These are phyloP conservation scores for Berberis vulgaris DNA, from an alignment of 164 flowering plant species.

Conservation along the genomic window DNA sequence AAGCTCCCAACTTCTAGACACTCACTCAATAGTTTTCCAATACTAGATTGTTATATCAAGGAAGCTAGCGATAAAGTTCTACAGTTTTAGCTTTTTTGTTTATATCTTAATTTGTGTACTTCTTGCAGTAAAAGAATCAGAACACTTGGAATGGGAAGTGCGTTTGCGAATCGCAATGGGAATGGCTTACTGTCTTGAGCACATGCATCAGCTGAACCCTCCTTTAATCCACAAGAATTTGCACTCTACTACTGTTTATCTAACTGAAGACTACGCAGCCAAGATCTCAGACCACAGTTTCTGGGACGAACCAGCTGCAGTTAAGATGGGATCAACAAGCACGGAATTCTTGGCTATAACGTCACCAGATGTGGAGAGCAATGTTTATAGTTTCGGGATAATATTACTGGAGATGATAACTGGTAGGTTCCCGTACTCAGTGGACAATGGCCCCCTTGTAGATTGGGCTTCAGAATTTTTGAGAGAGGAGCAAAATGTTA, in stretches of 20 bases:
- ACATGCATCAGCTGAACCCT: conserved; percentile 63
- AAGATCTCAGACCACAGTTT: conserved; percentile 54
- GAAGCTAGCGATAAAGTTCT: too few relatives aligned
- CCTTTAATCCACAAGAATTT: conserved; percentile 42
- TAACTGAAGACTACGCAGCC: conserved; percentile 79
- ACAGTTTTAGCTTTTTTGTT: too few relatives aligned
- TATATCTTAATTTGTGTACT: neutral
- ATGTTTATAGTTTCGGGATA: conserved; percentile 62
- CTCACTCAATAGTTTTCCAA: neutral
- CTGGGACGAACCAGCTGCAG: conserved; percentile 26
- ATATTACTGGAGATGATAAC: conserved; percentile 60
- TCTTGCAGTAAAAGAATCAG: conserved; percentile 70
- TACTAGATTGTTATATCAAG: neutral
- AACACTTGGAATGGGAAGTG: conserved; percentile 68
- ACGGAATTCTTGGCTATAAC: conserved; percentile 12
- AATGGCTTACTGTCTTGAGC: conserved; percentile 67
- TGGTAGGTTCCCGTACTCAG: conserved; percentile 43
- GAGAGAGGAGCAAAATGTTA: conserved; percentile 20
- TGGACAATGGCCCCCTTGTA: conserved; percentile 25
- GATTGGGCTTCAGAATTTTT: conserved; percentile 56
- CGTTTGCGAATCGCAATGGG: conserved; percentile 76
- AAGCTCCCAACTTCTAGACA: conserved; percentile 15
- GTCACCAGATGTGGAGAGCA: conserved; percentile 21
- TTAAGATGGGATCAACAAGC: conserved; percentile 18
- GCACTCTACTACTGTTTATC: conserved; percentile 43